These are phyloP conservation scores for Lachancea thermotolerans DNA, from an alignment of 805 yeast species.

Conservation along the genomic window DNA sequence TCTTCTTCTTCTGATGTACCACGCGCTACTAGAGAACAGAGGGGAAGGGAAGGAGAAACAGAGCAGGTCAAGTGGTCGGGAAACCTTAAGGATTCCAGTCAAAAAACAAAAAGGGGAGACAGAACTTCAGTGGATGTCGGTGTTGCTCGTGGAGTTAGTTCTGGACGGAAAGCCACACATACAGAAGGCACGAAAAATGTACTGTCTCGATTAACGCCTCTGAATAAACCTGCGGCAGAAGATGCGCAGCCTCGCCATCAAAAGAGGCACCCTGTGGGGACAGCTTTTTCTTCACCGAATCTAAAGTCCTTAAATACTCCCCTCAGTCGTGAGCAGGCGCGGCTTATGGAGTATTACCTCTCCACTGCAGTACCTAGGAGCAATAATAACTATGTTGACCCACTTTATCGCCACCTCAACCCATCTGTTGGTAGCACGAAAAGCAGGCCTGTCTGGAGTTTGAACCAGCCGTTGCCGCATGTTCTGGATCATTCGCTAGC, in stretches of 20 bases:
- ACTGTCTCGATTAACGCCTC: neutral
- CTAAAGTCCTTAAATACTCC: conserved; percentile 9
- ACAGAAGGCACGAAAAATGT: neutral
- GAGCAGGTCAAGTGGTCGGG: neutral
- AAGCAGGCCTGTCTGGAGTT: conserved; percentile 17
- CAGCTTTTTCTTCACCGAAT: conserved; percentile 14
- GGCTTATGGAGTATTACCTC: conserved; percentile 6
- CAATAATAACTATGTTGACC: conserved; percentile 13
- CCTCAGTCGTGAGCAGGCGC: conserved; percentile 8
- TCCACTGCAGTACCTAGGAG: conserved; percentile 2
- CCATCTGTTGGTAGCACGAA: conserved; percentile 7
- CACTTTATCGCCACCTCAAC: conserved; percentile 14
- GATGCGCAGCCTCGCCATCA: neutral
- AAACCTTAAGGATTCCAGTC: neutral
- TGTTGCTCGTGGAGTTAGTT: neutral
- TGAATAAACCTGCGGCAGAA: neutral
- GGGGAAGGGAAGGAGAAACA: neutral
- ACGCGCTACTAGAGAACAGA: too few species aligned
- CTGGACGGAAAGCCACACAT: neutral
- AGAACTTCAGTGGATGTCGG: neutral
- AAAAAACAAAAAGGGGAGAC: neutral
- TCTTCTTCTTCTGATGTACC: too few species aligned
- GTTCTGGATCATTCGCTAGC: conserved; percentile 13
- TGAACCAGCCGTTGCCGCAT: conserved; percentile 17
- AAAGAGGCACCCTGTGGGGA: conserved; percentile 4